Percentiles rank a stretch among this genome's conserved stretches.
Evolutionary conservation across 1,284 basidiomycete genomes (phyloP).

Genomic region (Agroathelia rolfsii): DNA sequence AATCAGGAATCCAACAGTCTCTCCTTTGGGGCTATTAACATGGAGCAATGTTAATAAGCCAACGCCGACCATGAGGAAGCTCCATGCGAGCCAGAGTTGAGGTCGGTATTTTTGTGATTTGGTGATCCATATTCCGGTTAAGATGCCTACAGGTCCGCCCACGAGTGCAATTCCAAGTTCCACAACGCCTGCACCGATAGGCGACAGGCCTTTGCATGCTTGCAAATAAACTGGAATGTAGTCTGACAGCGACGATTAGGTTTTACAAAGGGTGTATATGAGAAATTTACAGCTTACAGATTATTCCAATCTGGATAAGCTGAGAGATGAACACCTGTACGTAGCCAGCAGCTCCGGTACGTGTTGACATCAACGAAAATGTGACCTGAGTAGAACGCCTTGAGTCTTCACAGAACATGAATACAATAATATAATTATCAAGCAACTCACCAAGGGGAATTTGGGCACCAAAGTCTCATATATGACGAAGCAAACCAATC

Average conservation of each 20-base stretch:
- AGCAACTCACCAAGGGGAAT: slow-evolving; percentile 8
- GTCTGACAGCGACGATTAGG: slow-evolving; percentile 3
- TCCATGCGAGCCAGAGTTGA: slow-evolving; percentile 26
- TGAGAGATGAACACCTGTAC: slow-evolving; percentile 1
- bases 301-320: not conserved
- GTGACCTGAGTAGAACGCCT: slow-evolving; percentile 14
- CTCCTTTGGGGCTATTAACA: slow-evolving; percentile 18
- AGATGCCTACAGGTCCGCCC: slow-evolving; percentile 7
- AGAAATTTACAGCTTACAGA: not conserved
- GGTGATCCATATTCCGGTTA: slow-evolving; percentile 10
- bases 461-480: slow-evolving; percentile 5
- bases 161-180: slow-evolving; percentile 9
- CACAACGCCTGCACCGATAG: slow-evolving; percentile 11
- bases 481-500: slow-evolving; percentile 5
- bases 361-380: slow-evolving; percentile 1
- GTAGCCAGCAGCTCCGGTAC: slow-evolving; percentile 21
- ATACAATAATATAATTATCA: not conserved
- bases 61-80: slow-evolving; percentile 23
- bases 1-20: slow-evolving; percentile 23
- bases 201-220: slow-evolving; percentile 9
- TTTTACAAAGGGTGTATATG: not conserved
- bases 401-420: slow-evolving; percentile 1
- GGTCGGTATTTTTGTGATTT: slow-evolving; percentile 10
- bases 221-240: slow-evolving; percentile 13
- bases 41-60: slow-evolving; percentile 28